Evolutionary conservation across 2,329 filamentous ascomycete genomes (phyloP).

Genomic region (Penicillium griseofulvum): DNA sequence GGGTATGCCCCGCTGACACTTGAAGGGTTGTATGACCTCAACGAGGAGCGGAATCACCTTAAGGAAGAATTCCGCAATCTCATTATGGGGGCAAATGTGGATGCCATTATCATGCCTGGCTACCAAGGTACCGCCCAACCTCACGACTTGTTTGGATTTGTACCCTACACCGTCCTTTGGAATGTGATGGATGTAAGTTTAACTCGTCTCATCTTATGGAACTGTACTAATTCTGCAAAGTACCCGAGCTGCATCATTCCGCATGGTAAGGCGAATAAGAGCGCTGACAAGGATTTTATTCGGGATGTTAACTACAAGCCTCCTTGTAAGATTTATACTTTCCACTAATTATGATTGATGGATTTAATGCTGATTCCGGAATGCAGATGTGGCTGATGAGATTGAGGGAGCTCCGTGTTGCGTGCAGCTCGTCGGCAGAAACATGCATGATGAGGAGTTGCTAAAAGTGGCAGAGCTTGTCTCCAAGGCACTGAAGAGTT

Average conservation of each 20-base stretch:
- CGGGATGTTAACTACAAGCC: slow-evolving; percentile 18
- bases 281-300: slow-evolving; percentile 31
- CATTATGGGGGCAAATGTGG: slow-evolving; percentile 43
- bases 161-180: slow-evolving; percentile 42
- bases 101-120: slow-evolving; percentile 50
- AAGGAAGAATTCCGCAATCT: slow-evolving; percentile 42
- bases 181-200: slow-evolving; percentile 52
- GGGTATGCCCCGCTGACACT: slow-evolving; percentile 26
- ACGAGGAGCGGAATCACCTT: slow-evolving; percentile 37
- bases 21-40: slow-evolving; percentile 45
- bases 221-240: slow-evolving; percentile 22
- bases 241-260: slow-evolving; percentile 51
- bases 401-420: slow-evolving; percentile 1
- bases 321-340: slow-evolving; percentile 7
- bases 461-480: not conserved
- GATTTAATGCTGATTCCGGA: not conserved
- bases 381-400: not conserved
- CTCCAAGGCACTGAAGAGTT: not conserved
- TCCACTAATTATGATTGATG: too few species aligned
- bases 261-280: slow-evolving; percentile 42
- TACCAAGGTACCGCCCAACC: slow-evolving; percentile 52
- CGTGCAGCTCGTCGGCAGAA: not conserved
- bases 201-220: not conserved
- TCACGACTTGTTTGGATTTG: slow-evolving; percentile 48
- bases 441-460: slow-evolving; percentile 1